A percentile compares a stretch with the other conserved stretches of the same genome.
phyloP scores from a whole-genome alignment of 1,139 yeast genomes.

The Yamadazyma epiphylla region DNA sequence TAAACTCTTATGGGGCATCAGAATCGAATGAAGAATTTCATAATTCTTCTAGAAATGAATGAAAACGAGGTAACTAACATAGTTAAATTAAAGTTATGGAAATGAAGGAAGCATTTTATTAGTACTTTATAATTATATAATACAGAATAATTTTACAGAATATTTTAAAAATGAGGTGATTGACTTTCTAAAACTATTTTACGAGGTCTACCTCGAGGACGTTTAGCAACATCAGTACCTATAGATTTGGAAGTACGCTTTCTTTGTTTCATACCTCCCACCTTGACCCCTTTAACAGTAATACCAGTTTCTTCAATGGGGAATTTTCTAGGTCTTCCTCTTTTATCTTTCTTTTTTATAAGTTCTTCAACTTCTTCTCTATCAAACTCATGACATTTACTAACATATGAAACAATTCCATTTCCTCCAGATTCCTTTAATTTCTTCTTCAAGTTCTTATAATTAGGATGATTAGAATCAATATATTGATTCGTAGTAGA shows the following conservation, averaged over 20 bases:
- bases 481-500: slow-evolving; percentile 40
- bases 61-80: too few species aligned
- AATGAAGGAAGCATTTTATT: too few species aligned
- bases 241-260: slow-evolving; percentile 15
- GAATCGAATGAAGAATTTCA: too few species aligned
- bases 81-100: too few species aligned
- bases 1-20: too few species aligned
- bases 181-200: slow-evolving; percentile 3
- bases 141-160: slow-evolving; percentile 1
- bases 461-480: slow-evolving; percentile 43
- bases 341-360: slow-evolving; percentile 37
- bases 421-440: slow-evolving; percentile 20
- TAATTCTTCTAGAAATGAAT: too few species aligned
- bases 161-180: not conserved
- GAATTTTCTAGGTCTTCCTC: slow-evolving; percentile 53
- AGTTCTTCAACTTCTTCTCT: slow-evolving; percentile 38
- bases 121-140: too few species aligned
- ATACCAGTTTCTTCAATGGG: slow-evolving; percentile 49
- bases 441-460: slow-evolving; percentile 35
- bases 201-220: slow-evolving; percentile 15
- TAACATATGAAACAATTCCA: slow-evolving; percentile 1
- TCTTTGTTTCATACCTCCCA: slow-evolving; percentile 34
- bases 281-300: slow-evolving; percentile 44
- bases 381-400: slow-evolving; percentile 18
- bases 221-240: slow-evolving; percentile 11